Base-by-base conservation (phyloP, 495 filamentous ascomycete genomes). In the Hyaloscypha finlandica region DNA sequence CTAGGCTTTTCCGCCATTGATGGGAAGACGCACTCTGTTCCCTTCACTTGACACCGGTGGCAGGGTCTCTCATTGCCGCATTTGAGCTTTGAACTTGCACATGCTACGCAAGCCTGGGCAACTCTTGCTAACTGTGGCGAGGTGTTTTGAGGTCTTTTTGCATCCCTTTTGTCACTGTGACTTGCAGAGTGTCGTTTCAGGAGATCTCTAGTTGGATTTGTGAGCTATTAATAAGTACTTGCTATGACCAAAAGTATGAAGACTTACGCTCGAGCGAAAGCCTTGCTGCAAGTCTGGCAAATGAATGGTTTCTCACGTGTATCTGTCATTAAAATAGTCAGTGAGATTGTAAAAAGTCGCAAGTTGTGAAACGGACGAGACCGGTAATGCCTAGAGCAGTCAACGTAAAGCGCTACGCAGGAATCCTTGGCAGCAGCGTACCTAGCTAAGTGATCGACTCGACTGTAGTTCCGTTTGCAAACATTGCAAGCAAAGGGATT, bases 41-140 rank as follows among this genome's bases (percentile, higher is more conserved):
- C 55, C 37, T 66, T 66, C 14, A 33, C 4, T n/a, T 80, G 77
- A 68, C 86, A 88, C 56, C 86, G 79, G 53, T 74, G 69, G 68
- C 86, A 88, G 51, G 84, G 83, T 31, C 77, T 77, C 19, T 81
- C 81, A 9, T 83, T 81, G 32, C 81, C 83, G 70, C 86, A 88
- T 73, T 84, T 81, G 20, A 83, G 82, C 72, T 84, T 78, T 31
- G 83, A 81, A 11, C 78, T 79, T 12, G 84, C 84, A 64, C 86
- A 88, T 68, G 81, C 78, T 53, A 74, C 78, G 61, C 86, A 88
- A 5, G 86, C 86, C 63, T 82, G 76, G 57, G 81, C 79, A 68
- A 84, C 79, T 74, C 39, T 25, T 25, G 53, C 53, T 16, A 56
- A 78, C 9, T 39, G 20, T 5, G 48, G 33, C 25, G 54, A 29